Conservation (phyloP, 306 rosid genomes). For the Hylodesmum podocarpum region DNA sequence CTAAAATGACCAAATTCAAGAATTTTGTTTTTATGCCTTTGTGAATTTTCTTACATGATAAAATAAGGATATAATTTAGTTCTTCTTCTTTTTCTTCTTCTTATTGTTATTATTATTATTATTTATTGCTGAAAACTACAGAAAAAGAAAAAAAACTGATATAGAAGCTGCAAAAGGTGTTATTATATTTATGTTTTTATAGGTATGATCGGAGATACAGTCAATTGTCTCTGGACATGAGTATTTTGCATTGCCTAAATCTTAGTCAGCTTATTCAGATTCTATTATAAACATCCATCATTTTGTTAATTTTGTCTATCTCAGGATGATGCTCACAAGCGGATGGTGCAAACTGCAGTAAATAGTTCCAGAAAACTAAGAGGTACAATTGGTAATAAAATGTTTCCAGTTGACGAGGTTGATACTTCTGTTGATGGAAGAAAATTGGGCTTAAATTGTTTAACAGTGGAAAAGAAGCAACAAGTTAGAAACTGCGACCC, state of each 20-base stretch:
- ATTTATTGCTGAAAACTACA: conserved; percentile 12
- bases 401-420: conserved; percentile 38
- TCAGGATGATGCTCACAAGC: conserved; percentile 55
- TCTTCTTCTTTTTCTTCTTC: conserved; percentile 10
- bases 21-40: background rate
- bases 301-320: conserved; percentile 37
- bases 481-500: conserved; percentile 33
- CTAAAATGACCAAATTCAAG: background rate
- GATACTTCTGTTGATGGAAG: conserved; percentile 41
- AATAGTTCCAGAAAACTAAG: conserved; percentile 47
- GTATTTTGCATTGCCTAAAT: background rate
- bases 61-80: conserved; percentile 7
- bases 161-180: conserved; percentile 1
- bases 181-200: background rate
- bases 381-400: conserved; percentile 35
- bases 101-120: background rate
- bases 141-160: background rate
- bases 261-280: conserved; percentile 17
- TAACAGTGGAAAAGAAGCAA: conserved; percentile 47
- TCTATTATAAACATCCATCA: background rate
- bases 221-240: conserved; percentile 13
- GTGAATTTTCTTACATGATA: background rate
- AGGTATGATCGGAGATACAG: background rate
- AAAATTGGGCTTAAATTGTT: conserved; percentile 44
- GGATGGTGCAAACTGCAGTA: conserved; percentile 42